These are phyloP conservation scores for Cyclostephanos tholiformis DNA, from an alignment of 108 stramenopile genomes.

Conservation along the genomic window DNA sequence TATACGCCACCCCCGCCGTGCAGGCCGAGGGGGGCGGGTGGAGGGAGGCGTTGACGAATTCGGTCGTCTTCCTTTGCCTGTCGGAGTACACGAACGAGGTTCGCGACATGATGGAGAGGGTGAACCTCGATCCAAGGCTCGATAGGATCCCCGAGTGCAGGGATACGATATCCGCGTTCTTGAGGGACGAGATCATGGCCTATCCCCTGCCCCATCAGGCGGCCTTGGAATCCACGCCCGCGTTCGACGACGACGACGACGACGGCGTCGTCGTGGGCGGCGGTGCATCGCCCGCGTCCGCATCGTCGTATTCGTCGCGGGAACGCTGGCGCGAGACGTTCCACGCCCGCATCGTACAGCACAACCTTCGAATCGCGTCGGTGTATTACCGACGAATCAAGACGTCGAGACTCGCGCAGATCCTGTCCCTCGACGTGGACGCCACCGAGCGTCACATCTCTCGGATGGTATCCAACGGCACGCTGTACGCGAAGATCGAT, in stretches of 20 bases:
- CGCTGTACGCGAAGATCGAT: slow-evolving; percentile 92
- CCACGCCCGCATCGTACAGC: slow-evolving; percentile 92
- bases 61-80: slow-evolving; percentile 89
- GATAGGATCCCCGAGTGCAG: slow-evolving; percentile 67
- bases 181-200: slow-evolving; percentile 91
- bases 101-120: slow-evolving; percentile 90
- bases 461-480: slow-evolving; percentile 85
- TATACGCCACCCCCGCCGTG: slow-evolving; percentile 74
- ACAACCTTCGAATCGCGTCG: slow-evolving; percentile 92
- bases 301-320: slow-evolving; percentile 31
- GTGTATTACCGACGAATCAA: slow-evolving; percentile 92
- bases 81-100: slow-evolving; percentile 85
- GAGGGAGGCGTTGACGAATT: slow-evolving; percentile 82
- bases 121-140: slow-evolving; percentile 73
- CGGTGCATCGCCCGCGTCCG: not conserved
- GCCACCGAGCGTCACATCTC: slow-evolving; percentile 85
- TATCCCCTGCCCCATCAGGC: slow-evolving; percentile 85
- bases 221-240: slow-evolving; percentile 69
- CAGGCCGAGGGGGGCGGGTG: slow-evolving; percentile 63
- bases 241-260: slow-evolving; percentile 57
- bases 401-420: slow-evolving; percentile 83
- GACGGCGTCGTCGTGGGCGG: slow-evolving; percentile 27
- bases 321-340: slow-evolving; percentile 81
- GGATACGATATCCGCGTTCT: slow-evolving; percentile 60
- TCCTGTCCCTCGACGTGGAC: slow-evolving; percentile 73